phyloP scores from a whole-genome alignment of 108 stramenopile genomes.

The Mayamaea pseudoterrestris region DNA sequence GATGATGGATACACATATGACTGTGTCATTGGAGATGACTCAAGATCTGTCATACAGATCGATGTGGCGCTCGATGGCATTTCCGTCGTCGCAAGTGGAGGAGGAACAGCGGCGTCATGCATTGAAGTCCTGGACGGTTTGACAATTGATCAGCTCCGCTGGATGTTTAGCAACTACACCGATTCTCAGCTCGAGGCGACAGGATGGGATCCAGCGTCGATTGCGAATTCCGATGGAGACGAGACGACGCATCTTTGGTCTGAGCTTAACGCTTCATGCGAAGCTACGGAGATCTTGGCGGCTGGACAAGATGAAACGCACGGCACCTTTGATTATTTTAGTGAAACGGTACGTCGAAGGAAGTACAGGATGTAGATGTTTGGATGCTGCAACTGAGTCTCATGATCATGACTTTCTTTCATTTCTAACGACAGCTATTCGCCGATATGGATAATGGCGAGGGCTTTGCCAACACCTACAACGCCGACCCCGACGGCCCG shows the following conservation, averaged over 20 bases:
- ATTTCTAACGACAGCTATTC: no score
- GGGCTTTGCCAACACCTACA: no score
- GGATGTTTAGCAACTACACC: conserved; percentile 16
- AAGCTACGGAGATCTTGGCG: background rate
- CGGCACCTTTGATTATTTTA: no score
- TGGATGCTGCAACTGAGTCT: no score
- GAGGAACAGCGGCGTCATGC: conserved; percentile 8
- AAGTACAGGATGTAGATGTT: no score
- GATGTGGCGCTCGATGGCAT: conserved; percentile 15
- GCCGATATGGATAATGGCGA: no score
- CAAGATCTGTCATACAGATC: conserved; percentile 3
- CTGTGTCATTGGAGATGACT: conserved; percentile 8
- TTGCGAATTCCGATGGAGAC: background rate
- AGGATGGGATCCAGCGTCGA: conserved; percentile 16
- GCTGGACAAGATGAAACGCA: no score
- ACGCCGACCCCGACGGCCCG: no score
- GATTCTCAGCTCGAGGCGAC: conserved; percentile 10
- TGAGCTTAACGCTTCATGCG: background rate
- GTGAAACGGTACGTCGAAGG: no score
- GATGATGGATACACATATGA: conserved; percentile 1
- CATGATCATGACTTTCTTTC: no score
- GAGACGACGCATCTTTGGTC: conserved; percentile 1
- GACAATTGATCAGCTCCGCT: conserved; percentile 22
- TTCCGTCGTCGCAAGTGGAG: conserved; percentile 1
- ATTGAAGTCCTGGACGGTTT: conserved; percentile 11